phyloP scores from a whole-genome alignment of 495 filamentous ascomycete genomes.

The Chaetomium fimeti region DNA sequence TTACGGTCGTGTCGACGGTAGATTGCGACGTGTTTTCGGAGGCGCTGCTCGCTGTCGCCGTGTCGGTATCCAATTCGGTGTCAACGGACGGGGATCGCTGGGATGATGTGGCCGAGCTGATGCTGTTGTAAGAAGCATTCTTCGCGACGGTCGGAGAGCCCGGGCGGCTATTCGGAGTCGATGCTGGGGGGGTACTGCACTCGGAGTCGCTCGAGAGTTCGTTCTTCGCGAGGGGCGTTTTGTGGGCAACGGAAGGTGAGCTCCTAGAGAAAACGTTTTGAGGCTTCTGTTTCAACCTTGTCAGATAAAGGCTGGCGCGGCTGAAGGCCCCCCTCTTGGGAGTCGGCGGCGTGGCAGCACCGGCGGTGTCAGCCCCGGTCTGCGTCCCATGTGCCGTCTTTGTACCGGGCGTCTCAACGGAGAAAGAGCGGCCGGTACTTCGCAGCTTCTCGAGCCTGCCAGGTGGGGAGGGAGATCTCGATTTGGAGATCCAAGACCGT shows the following conservation, averaged over 20 bases:
- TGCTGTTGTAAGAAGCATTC: slow-evolving; percentile 28
- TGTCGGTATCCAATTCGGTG: slow-evolving; percentile 29
- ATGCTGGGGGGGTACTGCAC: slow-evolving; percentile 13
- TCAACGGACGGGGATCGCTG: slow-evolving; percentile 42
- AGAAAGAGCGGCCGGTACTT: slow-evolving; percentile 2
- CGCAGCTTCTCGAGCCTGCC: slow-evolving; percentile 28
- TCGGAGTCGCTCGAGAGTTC: slow-evolving; percentile 24
- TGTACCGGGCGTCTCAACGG: slow-evolving; percentile 27
- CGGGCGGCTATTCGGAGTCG: slow-evolving; percentile 4
- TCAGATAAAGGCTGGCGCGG: slow-evolving; percentile 41
- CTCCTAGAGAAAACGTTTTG: slow-evolving; percentile 40
- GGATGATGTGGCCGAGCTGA: slow-evolving; percentile 46
- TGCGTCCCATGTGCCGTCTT: slow-evolving; percentile 32
- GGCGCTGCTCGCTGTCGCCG: slow-evolving; percentile 54
- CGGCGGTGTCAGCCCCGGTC: slow-evolving; percentile 28
- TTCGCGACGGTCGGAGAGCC: slow-evolving; percentile 15
- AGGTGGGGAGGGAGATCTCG: slow-evolving; percentile 60
- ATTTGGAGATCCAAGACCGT: slow-evolving; percentile 64
- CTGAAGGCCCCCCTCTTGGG: slow-evolving; percentile 32
- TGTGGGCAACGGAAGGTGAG: slow-evolving; percentile 26
- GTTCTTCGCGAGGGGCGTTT: slow-evolving; percentile 33
- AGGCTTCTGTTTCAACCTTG: slow-evolving; percentile 44
- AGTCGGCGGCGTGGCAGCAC: slow-evolving; percentile 32
- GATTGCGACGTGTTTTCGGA: slow-evolving; percentile 59
- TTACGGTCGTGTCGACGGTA: slow-evolving; percentile 40